These are phyloP conservation scores for Aureobasidium sp. DNA, from an alignment of 2,329 filamentous ascomycete species.

Conservation along the genomic window DNA sequence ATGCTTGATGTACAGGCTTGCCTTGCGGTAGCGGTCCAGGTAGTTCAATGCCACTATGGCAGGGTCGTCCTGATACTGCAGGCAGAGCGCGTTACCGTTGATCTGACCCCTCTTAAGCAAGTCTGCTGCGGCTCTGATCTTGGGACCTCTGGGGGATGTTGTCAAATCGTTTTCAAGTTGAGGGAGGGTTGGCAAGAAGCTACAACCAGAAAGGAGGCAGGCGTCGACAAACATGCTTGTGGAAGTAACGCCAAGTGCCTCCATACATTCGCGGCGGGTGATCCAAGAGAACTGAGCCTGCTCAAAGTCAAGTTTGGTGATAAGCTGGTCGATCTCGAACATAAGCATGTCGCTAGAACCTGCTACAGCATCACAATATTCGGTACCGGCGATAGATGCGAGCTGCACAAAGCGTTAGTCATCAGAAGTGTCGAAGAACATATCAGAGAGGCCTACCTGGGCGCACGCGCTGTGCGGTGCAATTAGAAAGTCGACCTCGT, in stretches of 20 bases:
- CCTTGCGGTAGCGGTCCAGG: conserved; percentile 78
- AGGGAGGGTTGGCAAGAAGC: conserved; percentile 73
- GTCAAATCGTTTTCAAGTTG: conserved; percentile 50
- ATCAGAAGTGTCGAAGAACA: neutral
- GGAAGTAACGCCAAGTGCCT: conserved; percentile 55
- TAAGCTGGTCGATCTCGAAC: conserved; percentile 71
- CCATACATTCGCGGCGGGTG: conserved; percentile 62
- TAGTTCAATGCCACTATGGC: conserved; percentile 66
- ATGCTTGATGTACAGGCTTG: conserved; percentile 77
- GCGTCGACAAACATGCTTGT: conserved; percentile 77
- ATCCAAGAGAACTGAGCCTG: conserved; percentile 56
- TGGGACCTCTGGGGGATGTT: conserved; percentile 30
- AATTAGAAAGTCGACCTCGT: conserved; percentile 67
- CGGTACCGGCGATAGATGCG: conserved; percentile 25
- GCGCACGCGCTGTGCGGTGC: conserved; percentile 83
- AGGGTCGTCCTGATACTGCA: conserved; percentile 67
- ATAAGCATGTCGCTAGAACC: conserved; percentile 79
- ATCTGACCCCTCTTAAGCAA: conserved; percentile 60
- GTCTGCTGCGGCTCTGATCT: conserved; percentile 69
- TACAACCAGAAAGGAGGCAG: conserved; percentile 73
- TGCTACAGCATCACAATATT: conserved; percentile 67
- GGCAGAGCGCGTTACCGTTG: conserved; percentile 68
- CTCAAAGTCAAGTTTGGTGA: conserved; percentile 65
- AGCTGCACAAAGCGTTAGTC: conserved; percentile 23
- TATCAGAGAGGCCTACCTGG: conserved; percentile 57